Evolutionary conservation across 345 rosid genomes (phyloP), one percentile per base, ranked within the genome.

Genomic region (Barbarea vulgaris): DNA sequence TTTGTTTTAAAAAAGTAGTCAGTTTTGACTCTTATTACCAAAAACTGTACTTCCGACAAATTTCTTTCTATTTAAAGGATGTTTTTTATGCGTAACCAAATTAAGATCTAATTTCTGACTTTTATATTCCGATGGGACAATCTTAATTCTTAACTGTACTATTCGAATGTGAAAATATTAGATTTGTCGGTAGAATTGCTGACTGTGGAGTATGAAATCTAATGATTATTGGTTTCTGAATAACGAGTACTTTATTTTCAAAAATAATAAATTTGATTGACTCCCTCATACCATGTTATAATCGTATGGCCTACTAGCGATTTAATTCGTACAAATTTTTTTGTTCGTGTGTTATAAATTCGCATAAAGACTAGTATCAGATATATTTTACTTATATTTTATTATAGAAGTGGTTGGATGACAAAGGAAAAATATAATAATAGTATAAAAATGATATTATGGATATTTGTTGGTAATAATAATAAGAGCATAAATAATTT

Each of bases 31-130:
- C 37, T 18, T 10, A 28, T 17, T 53, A 33, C 17, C 17, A 73
- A 50, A 72, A 37, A 59, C 9, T 22, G 70, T 76, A 69, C 75
- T 25, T 53, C 80, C 80, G 80, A 76, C 75, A 69, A 76, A 21
- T 31, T 30, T 69, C 39, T 69, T 62, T 69, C 80, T 44, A 69
- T 22, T 61, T 62, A 24, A 22, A 70, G 80, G 6, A 34, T 42
- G 70, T 52, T 53, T 37, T 60, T 39, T 62, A n/a, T 52, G 58
- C 46, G 22, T 67, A 67, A 67, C 73, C 15, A 34, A 55, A 9
- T 34, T 13, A 34, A 69, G 42, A 62, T 76, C 33, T 53, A 52
- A 33, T 24, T 25, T 42, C 70, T 53, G 58, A 33, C 75, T 44
- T 76, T 44, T 44, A 3, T 75, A 14, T 9, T 77, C 19, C 55